Conservation (phyloP, 768 basidiomycete species). For the Dentipellis fragilis region DNA sequence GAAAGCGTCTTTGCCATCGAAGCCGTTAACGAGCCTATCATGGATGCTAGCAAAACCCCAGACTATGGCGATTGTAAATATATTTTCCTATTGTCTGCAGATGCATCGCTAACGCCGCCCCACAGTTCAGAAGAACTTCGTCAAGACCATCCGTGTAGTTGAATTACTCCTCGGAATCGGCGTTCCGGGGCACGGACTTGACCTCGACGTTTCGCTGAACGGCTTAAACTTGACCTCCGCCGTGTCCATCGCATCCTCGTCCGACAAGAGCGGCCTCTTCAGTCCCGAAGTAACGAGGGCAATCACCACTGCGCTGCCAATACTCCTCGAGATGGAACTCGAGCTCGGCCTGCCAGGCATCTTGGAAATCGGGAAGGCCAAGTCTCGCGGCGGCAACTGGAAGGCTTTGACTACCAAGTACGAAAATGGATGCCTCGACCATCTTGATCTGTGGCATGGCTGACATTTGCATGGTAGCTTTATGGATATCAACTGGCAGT, state of each 20-base stretch:
- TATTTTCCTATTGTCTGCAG: background rate
- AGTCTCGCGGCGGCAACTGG: background rate
- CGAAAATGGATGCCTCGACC: background rate
- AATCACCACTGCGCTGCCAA: constrained; percentile 1
- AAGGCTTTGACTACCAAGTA: constrained; percentile 7
- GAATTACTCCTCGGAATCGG: constrained; percentile 8
- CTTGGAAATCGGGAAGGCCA: background rate
- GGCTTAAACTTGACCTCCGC: background rate
- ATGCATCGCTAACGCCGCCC: background rate
- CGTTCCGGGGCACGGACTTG: background rate
- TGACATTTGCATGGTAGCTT: constrained; percentile 36
- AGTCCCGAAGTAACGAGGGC: background rate
- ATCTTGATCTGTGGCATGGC: background rate
- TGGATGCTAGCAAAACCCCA: constrained; percentile 59
- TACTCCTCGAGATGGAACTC: background rate
- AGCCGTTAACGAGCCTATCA: constrained; percentile 72
- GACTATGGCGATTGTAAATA: constrained; percentile 58
- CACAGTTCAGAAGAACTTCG: constrained; percentile 1
- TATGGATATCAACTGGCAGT: constrained; percentile 77
- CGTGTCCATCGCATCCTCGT: background rate
- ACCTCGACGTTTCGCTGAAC: background rate
- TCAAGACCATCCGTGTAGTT: constrained; percentile 1
- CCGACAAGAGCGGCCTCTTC: constrained; percentile 4
- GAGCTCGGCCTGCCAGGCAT: constrained; percentile 2
- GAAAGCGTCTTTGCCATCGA: constrained; percentile 57